phyloP scores from a whole-genome alignment of 2,329 filamentous ascomycete genomes.

The Cercospora beticola region DNA sequence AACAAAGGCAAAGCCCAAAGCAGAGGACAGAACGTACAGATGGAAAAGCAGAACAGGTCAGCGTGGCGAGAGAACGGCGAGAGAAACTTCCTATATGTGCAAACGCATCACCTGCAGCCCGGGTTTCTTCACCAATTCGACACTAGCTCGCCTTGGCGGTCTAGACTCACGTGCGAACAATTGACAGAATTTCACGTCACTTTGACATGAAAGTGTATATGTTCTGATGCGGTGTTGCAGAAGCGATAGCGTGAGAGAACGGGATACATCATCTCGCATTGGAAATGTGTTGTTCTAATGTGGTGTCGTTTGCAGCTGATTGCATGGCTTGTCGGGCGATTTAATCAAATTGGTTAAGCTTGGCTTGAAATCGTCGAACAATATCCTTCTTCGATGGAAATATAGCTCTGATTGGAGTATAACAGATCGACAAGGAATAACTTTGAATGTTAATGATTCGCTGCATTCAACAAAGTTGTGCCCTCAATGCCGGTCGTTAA shows the following conservation, averaged over 20 bases:
- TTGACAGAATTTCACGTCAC: not conserved
- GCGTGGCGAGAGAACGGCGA: not conserved
- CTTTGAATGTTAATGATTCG: not conserved
- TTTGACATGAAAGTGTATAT: not conserved
- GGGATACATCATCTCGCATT: not conserved
- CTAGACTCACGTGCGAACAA: not conserved
- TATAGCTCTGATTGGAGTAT: not conserved
- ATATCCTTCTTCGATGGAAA: not conserved
- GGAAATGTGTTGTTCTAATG: not conserved
- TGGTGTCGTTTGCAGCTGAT: not conserved
- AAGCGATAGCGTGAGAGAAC: not conserved
- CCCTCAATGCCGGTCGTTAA: not conserved
- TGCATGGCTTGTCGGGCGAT: not conserved
- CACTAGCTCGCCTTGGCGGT: not conserved
- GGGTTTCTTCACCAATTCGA: constrained; percentile 2
- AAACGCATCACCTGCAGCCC: constrained; percentile 3
- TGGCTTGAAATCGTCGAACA: not conserved
- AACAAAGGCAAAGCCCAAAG: not conserved
- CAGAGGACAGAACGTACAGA: not conserved
- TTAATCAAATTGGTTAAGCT: not conserved
- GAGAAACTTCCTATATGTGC: constrained; percentile 2
- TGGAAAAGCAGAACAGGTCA: not conserved
- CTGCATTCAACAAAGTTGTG: not conserved
- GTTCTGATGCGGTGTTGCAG: not conserved
- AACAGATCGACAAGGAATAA: not conserved